Evolutionary conservation across 2,329 filamentous ascomycete species (phyloP).

Genomic region (Thyridium curvatum): DNA sequence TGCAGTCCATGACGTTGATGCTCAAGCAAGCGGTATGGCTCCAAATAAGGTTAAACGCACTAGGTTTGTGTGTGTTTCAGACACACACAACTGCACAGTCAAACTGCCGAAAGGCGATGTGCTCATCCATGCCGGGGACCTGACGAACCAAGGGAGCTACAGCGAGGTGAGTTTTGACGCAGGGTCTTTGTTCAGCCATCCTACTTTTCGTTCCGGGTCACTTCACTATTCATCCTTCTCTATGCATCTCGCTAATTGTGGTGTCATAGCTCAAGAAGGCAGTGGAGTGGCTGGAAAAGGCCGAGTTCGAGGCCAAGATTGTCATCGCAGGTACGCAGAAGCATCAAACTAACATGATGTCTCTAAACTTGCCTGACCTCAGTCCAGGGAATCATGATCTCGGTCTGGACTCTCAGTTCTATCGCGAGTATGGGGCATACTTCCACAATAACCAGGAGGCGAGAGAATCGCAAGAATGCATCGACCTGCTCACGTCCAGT

Average conservation of each 20-base stretch:
- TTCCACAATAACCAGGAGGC: constrained; percentile 48
- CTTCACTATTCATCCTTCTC: neutral
- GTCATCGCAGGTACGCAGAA: constrained; percentile 54
- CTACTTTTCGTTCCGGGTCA: no score
- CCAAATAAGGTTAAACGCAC: constrained; percentile 35
- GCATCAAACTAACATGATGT: neutral
- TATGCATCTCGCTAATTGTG: constrained; percentile 3
- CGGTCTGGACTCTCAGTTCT: constrained; percentile 61
- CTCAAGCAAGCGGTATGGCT: neutral
- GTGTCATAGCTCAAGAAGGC: constrained; percentile 45
- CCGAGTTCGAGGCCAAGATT: constrained; percentile 64
- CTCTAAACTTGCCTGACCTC: neutral
- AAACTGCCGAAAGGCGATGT: constrained; percentile 67
- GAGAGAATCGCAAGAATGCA: constrained; percentile 48
- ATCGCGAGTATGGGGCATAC: constrained; percentile 39
- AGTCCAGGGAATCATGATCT: constrained; percentile 66
- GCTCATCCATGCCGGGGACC: constrained; percentile 68
- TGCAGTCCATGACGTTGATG: no score
- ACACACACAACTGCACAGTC: constrained; percentile 64
- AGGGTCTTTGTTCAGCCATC: no score
- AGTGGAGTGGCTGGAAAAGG: constrained; percentile 60
- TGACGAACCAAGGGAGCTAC: constrained; percentile 65
- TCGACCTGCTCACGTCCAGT: constrained; percentile 45
- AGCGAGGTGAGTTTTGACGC: constrained; percentile 40
- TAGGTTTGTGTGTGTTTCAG: constrained; percentile 68